Base-by-base conservation (phyloP, 2,329 filamentous ascomycete genomes). In the Xylaria sp. region DNA sequence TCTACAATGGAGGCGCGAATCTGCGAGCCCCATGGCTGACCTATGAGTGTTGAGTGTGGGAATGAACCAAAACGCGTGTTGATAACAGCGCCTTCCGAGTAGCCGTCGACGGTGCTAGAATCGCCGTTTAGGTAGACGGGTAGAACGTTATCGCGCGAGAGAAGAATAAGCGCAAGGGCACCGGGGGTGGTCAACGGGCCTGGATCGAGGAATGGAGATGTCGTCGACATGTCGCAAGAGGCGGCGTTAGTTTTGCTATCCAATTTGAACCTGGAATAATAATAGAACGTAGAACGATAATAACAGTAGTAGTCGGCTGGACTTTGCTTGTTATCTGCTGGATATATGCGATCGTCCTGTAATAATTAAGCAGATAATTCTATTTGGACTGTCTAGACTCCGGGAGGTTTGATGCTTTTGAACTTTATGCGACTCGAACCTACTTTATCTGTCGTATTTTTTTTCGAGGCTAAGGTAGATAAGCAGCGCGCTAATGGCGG, bases 31-130 rank as follows among this genome's bases (percentile, higher is more conserved):
- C 95, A 98, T 50, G 93, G 92, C 62, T 94, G 84, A 4, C 89
- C 85, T 64, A 97, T 86, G 54, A 95, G 81, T 0, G 92, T 94
- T 11, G 88, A 91, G 78, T 95, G 93, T 0, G 93, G 92, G 69
- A 94, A 95, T 0, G 94, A 97, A 57, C 96, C 96, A 76, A 97
- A 99, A 53, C 94, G 90, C 1, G 95, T 99, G 81, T 97, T 98
- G 62, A 94, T 89, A 2, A 93, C 91, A 55, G 90, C 90, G 42
- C 92, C 92, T 77, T 94, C 91, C 34, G 88, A 87, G 75, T 94
- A 94, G 67, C 92, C 92, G 76, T 90, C 87, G 71, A 91, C 85
- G 50, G 88, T 85, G 61, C 88, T 89, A 45, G 87, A 85, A 24
- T 85, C 85, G 34, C 87, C 82, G 70, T 87, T 85, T 32, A 94